Evolutionary conservation across 2,329 filamentous ascomycete species (phyloP), one percentile per base, ranked within the genome.

Genomic region (Fusarium gaditjirri): DNA sequence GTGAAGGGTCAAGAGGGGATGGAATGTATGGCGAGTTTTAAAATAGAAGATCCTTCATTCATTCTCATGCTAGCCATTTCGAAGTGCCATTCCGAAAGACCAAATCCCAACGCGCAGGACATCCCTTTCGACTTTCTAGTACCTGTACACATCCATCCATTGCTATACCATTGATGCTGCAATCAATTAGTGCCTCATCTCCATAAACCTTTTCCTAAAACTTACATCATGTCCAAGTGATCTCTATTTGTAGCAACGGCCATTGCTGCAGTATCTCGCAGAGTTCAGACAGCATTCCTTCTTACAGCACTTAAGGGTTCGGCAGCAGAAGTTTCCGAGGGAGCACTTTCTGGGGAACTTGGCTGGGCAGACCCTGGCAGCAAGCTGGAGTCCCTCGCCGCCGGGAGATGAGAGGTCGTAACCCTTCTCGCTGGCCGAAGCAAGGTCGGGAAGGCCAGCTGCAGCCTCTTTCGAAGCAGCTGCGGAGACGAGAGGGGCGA

Each of bases 231-330:
- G 1, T 12, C 23, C 3, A 1, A 13, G 3, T 8, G 13, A 3
- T 9, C 16, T 11, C 46, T 52, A 71, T 44, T 21, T 38, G 10
- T 71, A 71, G 47, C 69, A 71, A 38, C 62, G 57, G 4, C 69
- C 69, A 19, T 61, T 61, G 25, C 31, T 71, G 49, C 69, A 71
- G 17, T 64, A 71, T 13, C 42, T 68, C 0, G 69, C 69, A 3
- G 58, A 60, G 27, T 71, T 71, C 27, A 68, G 52, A 21, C 69
- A 71, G 6, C 69, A 71, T 10, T 71, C 61, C 8, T 71, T 64
- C 35, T 43, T 63, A 12, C 69, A 71, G 49, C 69, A 71, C 50
- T 71, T 71, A 4, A 61, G 35, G 6, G 69, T 71, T 10, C 62
- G 50, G 19, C 69, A 71, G 46, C 69, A 72, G 19, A 71, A 68